phyloP scores from a whole-genome alignment of 192 early-diverging fungal genomes.

The Spinellus fusiger region DNA sequence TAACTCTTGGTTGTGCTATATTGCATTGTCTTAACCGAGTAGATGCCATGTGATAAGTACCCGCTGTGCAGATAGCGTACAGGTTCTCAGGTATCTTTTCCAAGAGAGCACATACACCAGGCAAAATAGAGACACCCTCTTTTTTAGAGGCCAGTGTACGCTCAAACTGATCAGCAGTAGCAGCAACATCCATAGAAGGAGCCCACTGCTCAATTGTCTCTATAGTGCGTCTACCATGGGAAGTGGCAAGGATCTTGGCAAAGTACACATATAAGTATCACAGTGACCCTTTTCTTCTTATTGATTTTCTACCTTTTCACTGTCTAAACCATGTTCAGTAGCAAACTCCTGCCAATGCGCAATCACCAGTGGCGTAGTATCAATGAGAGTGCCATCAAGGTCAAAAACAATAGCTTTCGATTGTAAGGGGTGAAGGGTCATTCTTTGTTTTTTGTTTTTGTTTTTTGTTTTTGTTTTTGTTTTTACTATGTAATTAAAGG shows the following conservation, averaged over 20 bases:
- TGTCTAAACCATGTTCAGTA: constrained; percentile 32
- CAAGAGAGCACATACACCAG: constrained; percentile 34
- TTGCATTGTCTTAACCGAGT: constrained; percentile 33
- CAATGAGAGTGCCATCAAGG: constrained; percentile 46
- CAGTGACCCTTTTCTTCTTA: not conserved
- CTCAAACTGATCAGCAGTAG: constrained; percentile 17
- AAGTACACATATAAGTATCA: not conserved
- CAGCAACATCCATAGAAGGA: constrained; percentile 25
- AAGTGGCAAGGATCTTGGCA: constrained; percentile 32
- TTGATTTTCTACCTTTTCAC: constrained; percentile 21
- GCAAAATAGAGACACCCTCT: constrained; percentile 42
- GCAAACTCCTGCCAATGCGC: constrained; percentile 40
- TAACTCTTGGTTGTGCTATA: constrained; percentile 24
- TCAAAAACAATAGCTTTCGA: constrained; percentile 33
- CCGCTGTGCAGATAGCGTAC: constrained; percentile 42
- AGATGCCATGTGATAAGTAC: constrained; percentile 36
- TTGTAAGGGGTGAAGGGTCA: too few species aligned
- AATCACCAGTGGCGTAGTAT: constrained; percentile 44
- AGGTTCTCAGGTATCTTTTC: constrained; percentile 13
- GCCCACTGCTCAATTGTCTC: constrained; percentile 41
- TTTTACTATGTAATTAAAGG: too few species aligned
- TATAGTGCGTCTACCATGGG: constrained; percentile 45
- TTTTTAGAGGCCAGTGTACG: constrained; percentile 13
- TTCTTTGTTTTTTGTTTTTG: too few species aligned
- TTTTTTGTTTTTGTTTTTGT: too few species aligned